Evolutionary conservation across 2,329 filamentous ascomycete species (phyloP).

Genomic region (Botryotinia convoluta): DNA sequence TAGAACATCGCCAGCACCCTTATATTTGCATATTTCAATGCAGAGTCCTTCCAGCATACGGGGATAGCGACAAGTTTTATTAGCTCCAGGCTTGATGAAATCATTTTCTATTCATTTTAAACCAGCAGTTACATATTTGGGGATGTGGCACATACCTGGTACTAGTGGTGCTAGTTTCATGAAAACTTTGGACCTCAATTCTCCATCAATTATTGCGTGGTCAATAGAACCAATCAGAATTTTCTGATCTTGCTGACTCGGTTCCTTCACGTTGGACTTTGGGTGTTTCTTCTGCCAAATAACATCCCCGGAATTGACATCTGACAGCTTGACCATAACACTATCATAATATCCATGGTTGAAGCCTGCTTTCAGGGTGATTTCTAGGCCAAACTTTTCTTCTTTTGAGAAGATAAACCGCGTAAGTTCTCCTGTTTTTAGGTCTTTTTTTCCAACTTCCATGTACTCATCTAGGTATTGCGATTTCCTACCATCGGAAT

Average conservation of each 20-base stretch:
- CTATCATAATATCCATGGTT: conserved; percentile 8
- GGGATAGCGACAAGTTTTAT: neutral
- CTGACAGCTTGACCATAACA: neutral
- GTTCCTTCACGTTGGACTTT: neutral
- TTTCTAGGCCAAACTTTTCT: neutral
- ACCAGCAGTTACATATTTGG: neutral
- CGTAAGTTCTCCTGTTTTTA: neutral
- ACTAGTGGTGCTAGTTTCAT: neutral
- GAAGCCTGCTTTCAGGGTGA: neutral
- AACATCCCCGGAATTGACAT: neutral
- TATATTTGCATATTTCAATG: conserved; percentile 13
- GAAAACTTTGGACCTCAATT: neutral
- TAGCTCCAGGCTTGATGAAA: neutral
- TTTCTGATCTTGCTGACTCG: neutral
- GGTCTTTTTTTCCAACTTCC: conserved; percentile 10
- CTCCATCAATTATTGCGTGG: neutral
- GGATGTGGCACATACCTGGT: neutral
- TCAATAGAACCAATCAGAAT: conserved; percentile 1
- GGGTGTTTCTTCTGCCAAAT: conserved; percentile 12
- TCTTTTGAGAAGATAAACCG: neutral
- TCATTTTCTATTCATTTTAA: neutral
- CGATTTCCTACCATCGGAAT: neutral
- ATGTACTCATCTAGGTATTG: conserved; percentile 13
- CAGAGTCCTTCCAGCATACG: conserved; percentile 1
- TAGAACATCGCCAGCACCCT: neutral